phyloP scores from a whole-genome alignment of 495 filamentous ascomycete genomes.

The Physcia stellaris region DNA sequence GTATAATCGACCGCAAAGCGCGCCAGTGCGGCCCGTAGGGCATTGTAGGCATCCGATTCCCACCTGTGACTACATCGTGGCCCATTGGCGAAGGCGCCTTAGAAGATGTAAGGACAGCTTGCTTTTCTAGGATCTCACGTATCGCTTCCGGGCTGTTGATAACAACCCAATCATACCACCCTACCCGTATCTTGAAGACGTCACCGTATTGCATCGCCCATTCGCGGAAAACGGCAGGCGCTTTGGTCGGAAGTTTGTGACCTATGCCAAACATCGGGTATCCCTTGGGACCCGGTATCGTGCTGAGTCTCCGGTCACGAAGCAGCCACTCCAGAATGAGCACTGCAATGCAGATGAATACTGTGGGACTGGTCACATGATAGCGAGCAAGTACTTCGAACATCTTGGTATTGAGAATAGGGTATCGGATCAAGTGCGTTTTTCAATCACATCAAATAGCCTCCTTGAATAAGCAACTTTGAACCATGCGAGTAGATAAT shows the following conservation, averaged over 20 bases:
- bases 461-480: too few species aligned
- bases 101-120: slow-evolving; percentile 18
- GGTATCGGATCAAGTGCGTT: too few species aligned
- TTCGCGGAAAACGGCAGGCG: slow-evolving; percentile 10
- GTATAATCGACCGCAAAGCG: slow-evolving; percentile 22
- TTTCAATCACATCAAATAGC: too few species aligned
- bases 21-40: slow-evolving; percentile 32
- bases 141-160: slow-evolving; percentile 27
- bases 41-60: slow-evolving; percentile 27
- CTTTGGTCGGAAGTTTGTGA: slow-evolving; percentile 11
- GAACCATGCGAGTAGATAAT: too few species aligned
- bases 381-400: too few species aligned
- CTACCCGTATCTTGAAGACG: slow-evolving; percentile 22
- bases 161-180: slow-evolving; percentile 29
- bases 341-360: too few species aligned
- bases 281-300: slow-evolving; percentile 1
- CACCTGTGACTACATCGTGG: slow-evolving; percentile 16
- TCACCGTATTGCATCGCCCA: slow-evolving; percentile 25
- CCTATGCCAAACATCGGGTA: slow-evolving; percentile 18
- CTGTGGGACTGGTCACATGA: too few species aligned
- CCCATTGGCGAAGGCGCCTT: slow-evolving; percentile 18
- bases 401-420: too few species aligned
- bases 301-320: neutral
- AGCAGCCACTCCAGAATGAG: too few species aligned
- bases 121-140: slow-evolving; percentile 27